Base-by-base conservation (phyloP, 148 eudicot species). In the Rheum nobile region DNA sequence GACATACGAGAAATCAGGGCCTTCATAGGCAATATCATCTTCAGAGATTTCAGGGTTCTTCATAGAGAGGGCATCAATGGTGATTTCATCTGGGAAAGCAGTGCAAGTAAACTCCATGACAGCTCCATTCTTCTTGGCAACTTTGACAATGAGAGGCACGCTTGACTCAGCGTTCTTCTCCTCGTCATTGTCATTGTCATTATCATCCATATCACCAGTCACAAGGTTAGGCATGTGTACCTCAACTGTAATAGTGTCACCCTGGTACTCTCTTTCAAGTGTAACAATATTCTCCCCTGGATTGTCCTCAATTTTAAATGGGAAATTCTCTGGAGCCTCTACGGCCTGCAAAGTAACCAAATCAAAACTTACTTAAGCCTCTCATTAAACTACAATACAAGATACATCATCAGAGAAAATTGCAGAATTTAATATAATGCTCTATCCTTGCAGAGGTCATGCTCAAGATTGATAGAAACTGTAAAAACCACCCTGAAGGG, bases 1-100 rank as follows among this genome's bases (percentile, higher is more conserved):
- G 13, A 78, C 96, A 86, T 73, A 90, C 96, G 71, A 21, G 72
- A 90, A 90, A 67, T 85, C 90, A 34, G 96, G 91, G 54, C 91
- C 91, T 71, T 88, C 90, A 19, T 88, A 88, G 9, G 90, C 85
- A 41, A 83, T 78, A 69, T 78, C 82, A 63, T 88, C 91, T 67
- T 90, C 90, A 57, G 80, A 3, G 69, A 0, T 61, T n/a, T 82
- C 85, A 8, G 87, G 85, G 47, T 84, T 76, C 73, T 82, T 88
- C 1, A 90, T 76, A 0, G 88, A 79, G 47, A 90, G 81, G 73
- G 79, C 74, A 28, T 84, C 87, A 41, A 90, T 90, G 1, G 75
- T 50, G 63, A 90, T 78, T 77, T 90, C 90, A 79, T 88, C 91
- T 14, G 91, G 78, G 72, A 69, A 82, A 67, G 86, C 90, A 79